phyloP scores from a whole-genome alignment of 495 filamentous ascomycete genomes.

The Podospora bellae-mahoneyi region DNA sequence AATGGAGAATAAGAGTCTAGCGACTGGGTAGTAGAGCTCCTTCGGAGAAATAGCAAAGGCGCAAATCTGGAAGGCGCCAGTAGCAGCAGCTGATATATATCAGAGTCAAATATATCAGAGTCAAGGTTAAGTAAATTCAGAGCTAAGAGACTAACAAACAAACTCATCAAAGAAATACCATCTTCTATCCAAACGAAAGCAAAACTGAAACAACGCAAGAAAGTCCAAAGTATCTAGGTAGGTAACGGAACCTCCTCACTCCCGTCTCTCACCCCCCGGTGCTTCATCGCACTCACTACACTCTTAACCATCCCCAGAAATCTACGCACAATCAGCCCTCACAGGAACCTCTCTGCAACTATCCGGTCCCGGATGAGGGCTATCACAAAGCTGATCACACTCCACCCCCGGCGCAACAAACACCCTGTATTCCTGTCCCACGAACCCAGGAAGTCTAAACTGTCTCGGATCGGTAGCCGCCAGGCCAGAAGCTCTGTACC shows the following conservation, averaged over 20 bases:
- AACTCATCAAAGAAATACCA: not conserved
- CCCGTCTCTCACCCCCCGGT: not conserved
- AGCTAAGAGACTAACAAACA: not conserved
- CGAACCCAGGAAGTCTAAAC: slow-evolving; percentile 20
- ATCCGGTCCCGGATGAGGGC: slow-evolving; percentile 17
- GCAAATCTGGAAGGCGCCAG: too few species aligned
- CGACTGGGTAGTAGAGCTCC: too few species aligned
- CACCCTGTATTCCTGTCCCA: slow-evolving; percentile 24
- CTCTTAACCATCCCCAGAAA: too few species aligned
- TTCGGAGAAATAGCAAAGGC: too few species aligned
- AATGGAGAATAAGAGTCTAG: too few species aligned
- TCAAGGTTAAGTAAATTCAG: not conserved
- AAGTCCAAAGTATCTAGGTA: not conserved
- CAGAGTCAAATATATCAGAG: not conserved
- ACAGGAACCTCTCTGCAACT: slow-evolving; percentile 27
- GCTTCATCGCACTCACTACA: too few species aligned
- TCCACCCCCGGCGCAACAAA: slow-evolving; percentile 27
- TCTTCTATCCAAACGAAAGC: not conserved
- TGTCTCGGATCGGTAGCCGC: slow-evolving; percentile 21
- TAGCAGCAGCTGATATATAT: too few species aligned
- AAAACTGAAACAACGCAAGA: not conserved
- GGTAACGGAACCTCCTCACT: not conserved
- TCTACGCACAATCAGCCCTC: slow-evolving; percentile 15
- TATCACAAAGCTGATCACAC: slow-evolving; percentile 23
- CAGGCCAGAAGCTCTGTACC: slow-evolving; percentile 21